Percentiles rank a stretch among this genome's conserved stretches.
Evolutionary conservation across 2,329 filamentous ascomycete species (phyloP).

Genomic region (Apiospora malaysiana): DNA sequence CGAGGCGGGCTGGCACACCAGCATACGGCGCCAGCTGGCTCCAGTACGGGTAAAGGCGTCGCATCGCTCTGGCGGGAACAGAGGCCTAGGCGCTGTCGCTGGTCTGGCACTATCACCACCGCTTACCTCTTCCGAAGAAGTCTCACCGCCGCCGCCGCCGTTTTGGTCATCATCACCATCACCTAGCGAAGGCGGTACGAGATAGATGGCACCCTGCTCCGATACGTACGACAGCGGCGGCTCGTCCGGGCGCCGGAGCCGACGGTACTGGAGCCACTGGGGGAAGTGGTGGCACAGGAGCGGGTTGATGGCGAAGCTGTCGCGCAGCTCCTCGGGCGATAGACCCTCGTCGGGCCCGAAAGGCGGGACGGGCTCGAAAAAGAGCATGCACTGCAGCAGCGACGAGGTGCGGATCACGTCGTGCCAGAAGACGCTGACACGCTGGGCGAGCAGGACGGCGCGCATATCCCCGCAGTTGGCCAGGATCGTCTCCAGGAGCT

Average conservation of each 20-base stretch:
- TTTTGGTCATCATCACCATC: background rate
- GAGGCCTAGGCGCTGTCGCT: background rate
- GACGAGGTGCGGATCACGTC: background rate
- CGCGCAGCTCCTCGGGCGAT: background rate
- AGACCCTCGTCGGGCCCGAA: slow-evolving; percentile 1
- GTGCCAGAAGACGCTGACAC: background rate
- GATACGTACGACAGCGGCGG: background rate
- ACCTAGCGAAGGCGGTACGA: background rate
- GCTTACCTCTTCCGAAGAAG: background rate
- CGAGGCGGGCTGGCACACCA: slow-evolving; percentile 2
- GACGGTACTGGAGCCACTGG: background rate
- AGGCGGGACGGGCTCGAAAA: background rate
- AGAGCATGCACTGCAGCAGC: slow-evolving; percentile 6
- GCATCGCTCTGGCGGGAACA: background rate
- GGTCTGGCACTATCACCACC: background rate
- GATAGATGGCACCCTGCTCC: background rate
- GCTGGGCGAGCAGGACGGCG: slow-evolving; percentile 3
- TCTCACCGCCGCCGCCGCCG: background rate
- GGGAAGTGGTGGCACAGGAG: background rate
- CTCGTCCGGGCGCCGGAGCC: background rate
- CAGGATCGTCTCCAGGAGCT: slow-evolving; percentile 5
- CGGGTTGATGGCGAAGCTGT: background rate
- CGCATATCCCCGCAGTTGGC: slow-evolving; percentile 6
- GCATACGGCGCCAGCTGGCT: slow-evolving; percentile 11
- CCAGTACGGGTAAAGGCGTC: background rate